Evolutionary conservation across 495 filamentous ascomycete genomes (phyloP), one percentile per base, ranked within the genome.

Genomic region (Aspergillus incahuasiensis): DNA sequence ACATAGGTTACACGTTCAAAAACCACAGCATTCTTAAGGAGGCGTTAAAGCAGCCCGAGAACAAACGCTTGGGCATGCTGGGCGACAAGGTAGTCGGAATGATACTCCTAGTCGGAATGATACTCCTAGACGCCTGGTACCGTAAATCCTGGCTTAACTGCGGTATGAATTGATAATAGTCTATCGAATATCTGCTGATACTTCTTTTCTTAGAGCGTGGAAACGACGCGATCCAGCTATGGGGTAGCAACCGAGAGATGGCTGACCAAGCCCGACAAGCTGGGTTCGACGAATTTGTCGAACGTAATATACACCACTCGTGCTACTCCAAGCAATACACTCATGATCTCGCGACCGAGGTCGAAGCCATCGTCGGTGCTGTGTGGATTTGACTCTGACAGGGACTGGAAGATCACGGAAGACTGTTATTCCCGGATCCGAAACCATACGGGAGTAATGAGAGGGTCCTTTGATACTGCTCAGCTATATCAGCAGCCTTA

Each of bases 1-100:
- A 35, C 6, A 49, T 38, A 7, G 47, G 30, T 0, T 52, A 52
- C 20, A 21, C 16, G 15, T 46, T 21, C 15, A 45, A 0, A 39
- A 32, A n/a, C 39, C 21, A 46, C 3, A 30, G 20, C 4, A 32
- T 44, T 21, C 13, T 45, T 6, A 5, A 44, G 24, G 41, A 47
- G 18, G 41, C 43, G 3, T 11, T 54, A 9, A 46, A 13, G 6
- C 19, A 30, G n/a, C 13, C n/a, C 2, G 12, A 28, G 5, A 42
- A 42, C 20, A 28, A 19, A 30, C 49, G 49, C 20, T 20, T 52
- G 9, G 49, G 35, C 1, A 5, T 52, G 13, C 39, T 52, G 2
- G 49, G 49, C 11, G 49, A 52, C 22, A 52, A 52, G 7, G 38
- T 52, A 9, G 21, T 52, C 9, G 49, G 35, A 0, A 2, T 52